Conservation (phyloP, 164 flowering plant species). For the Kingdonia uniflora region DNA sequence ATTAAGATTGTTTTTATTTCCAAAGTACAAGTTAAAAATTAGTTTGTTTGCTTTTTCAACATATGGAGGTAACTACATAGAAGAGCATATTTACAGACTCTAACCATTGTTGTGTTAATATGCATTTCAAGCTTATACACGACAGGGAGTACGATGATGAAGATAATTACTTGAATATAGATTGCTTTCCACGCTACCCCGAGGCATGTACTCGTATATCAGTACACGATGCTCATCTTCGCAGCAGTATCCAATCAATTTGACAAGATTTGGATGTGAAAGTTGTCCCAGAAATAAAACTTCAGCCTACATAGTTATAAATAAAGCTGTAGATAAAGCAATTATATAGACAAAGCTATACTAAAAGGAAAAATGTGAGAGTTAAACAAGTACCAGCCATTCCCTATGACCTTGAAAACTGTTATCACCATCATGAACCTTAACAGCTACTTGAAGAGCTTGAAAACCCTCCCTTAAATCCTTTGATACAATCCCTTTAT, state of each 20-base stretch:
- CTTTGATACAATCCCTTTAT: conserved; percentile 63
- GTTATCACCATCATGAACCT: conserved; percentile 94
- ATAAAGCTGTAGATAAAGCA: too few relatives aligned
- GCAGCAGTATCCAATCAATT: conserved; percentile 84
- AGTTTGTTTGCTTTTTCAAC: too few relatives aligned
- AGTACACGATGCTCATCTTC: conserved; percentile 85
- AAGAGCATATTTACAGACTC: too few relatives aligned
- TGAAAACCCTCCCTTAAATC: conserved; percentile 49
- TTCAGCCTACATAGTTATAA: conserved; percentile 47
- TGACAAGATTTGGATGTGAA: conserved; percentile 93
- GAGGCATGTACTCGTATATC: conserved; percentile 84
- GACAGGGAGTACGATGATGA: background rate
- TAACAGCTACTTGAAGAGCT: conserved; percentile 73
- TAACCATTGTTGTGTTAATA: too few relatives aligned
- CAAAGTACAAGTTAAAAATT: too few relatives aligned
- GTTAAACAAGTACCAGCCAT: conserved; percentile 69
- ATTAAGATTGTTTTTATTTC: too few relatives aligned
- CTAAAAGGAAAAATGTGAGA: too few relatives aligned
- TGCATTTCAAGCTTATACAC: too few relatives aligned
- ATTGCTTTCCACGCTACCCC: conserved; percentile 84
- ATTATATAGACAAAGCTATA: too few relatives aligned
- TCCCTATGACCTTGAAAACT: conserved; percentile 94
- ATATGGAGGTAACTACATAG: background rate
- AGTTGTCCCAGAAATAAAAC: conserved; percentile 94
- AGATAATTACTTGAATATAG: conserved; percentile 64